Evolutionary conservation across 1,284 basidiomycete species (phyloP), one percentile per base, ranked within the genome.

Genomic region (Boletus nobilissimus): DNA sequence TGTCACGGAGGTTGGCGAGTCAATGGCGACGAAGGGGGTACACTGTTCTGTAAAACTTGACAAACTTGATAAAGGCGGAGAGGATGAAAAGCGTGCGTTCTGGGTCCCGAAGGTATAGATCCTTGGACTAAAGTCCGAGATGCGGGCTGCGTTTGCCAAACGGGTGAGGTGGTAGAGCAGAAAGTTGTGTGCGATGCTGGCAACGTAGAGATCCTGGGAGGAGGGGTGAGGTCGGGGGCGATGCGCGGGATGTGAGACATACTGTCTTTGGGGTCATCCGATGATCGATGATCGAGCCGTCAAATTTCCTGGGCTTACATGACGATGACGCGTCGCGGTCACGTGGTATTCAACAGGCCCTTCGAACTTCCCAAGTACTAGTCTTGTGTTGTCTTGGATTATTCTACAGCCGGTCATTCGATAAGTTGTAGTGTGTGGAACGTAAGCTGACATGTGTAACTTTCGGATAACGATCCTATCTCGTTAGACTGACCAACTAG

Each of bases 51-150:
- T 93, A 85, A 97, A 98, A 60, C 86, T 96, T 96, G 84, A 96
- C 92, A 85, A 97, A 97, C 87, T 98, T 98, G 88, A 97, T 94
- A 79, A 98, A 94, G 0, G 94, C 97, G 60, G 95, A 96, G 76
- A 98, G 89, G 64, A 95, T 89, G 69, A 90, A 89, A 26, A 93
- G 88, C 0, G 96, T 94, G 38, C 96, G 91, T 48, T 92, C 89
- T 34, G 92, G 87, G 39, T 95, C 94, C 3, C 97, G 97, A 67
- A 89, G 89, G 69, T 90, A 89, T 18, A 98, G 85, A 81, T 98
- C 97, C 78, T 90, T 91, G 70, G 95, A 78, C 89, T 93, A 85
- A 97, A 97, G 84, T 94, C 92, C 77, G 92, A 89, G 68, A 97
- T 90, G 76, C 93, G 90, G n/a, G 96, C 95, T 2, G 94, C 92